Evolutionary conservation across 2,329 filamentous ascomycete genomes (phyloP).

Genomic region (Calonectria pteridis): DNA sequence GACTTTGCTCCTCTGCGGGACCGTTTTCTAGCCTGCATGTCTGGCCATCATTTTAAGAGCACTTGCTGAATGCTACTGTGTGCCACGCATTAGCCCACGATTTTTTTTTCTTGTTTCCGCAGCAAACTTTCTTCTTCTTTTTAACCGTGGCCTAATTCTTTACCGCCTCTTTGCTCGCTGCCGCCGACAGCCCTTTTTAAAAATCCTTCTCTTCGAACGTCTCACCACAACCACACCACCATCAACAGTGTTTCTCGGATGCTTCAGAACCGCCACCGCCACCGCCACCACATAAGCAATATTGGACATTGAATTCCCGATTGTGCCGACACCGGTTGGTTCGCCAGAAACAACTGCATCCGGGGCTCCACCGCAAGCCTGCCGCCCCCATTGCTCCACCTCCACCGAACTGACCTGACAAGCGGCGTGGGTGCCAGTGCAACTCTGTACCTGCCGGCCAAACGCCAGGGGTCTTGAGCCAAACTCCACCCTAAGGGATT

Average conservation of each 20-base stretch:
- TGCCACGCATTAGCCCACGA: neutral
- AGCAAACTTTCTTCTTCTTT: neutral
- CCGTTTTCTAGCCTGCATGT: neutral
- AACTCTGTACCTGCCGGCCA: slow-evolving; percentile 18
- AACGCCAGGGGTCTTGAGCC: slow-evolving; percentile 16
- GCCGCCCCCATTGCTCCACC: slow-evolving; percentile 17
- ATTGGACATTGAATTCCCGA: slow-evolving; percentile 21
- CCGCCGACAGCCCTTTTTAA: neutral
- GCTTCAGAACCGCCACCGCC: neutral
- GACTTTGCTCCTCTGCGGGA: slow-evolving; percentile 1
- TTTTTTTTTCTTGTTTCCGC: neutral
- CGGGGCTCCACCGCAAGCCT: neutral
- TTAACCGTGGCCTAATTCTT: neutral
- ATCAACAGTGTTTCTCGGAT: neutral
- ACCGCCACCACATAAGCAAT: neutral
- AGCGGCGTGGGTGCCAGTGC: slow-evolving; percentile 14
- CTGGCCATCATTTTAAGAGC: neutral
- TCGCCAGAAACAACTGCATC: neutral
- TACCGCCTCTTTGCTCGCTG: neutral
- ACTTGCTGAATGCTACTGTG: neutral
- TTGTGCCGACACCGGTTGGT: slow-evolving; percentile 5
- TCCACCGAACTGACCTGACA: slow-evolving; percentile 28
- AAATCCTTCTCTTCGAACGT: neutral
- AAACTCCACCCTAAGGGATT: slow-evolving; percentile 4
- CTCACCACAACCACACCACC: neutral